Percentiles rank a stretch among this genome's conserved stretches.
Evolutionary conservation across 139 green algal genomes (phyloP).

Genomic region (Auxenochlorella pyrenoidosa): DNA sequence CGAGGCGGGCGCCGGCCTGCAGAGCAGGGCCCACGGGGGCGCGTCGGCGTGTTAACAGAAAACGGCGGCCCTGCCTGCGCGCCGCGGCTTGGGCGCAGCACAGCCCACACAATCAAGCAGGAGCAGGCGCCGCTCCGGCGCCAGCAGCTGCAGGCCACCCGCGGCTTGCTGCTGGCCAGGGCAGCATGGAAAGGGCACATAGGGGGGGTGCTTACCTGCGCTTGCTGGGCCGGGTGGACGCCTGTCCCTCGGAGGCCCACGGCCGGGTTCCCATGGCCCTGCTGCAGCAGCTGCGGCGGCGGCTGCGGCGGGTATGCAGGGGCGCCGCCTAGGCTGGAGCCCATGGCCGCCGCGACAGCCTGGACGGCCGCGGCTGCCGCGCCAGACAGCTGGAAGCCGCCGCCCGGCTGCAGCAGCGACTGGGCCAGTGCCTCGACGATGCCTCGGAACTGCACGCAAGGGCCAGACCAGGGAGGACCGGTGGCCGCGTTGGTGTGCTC

Average conservation of each 20-base stretch:
- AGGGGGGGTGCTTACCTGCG: not conserved
- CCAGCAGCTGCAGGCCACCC: too few relatives aligned
- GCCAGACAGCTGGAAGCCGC: not conserved
- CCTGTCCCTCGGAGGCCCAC: too few relatives aligned
- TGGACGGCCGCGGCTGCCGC: not conserved
- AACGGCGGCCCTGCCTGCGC: too few relatives aligned
- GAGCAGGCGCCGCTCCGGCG: too few relatives aligned
- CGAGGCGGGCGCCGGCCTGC: too few relatives aligned
- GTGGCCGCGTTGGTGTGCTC: too few relatives aligned
- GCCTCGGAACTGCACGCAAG: not conserved
- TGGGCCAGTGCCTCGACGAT: constrained; percentile 18
- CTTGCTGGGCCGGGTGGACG: not conserved
- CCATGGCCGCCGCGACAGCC: not conserved
- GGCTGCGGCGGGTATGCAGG: not conserved
- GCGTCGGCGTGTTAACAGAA: too few relatives aligned
- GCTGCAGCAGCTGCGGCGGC: not conserved
- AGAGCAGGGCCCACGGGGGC: too few relatives aligned
- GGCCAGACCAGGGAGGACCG: too few relatives aligned
- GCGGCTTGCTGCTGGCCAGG: not conserved
- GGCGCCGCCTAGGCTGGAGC: not conserved
- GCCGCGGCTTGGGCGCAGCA: too few relatives aligned
- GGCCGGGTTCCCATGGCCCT: not conserved
- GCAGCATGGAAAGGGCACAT: not conserved
- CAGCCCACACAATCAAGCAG: too few relatives aligned
- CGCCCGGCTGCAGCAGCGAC: not conserved